These are phyloP conservation scores for Bipolaris victoriae DNA, from an alignment of 2,329 filamentous ascomycete genomes.

Conservation along the genomic window DNA sequence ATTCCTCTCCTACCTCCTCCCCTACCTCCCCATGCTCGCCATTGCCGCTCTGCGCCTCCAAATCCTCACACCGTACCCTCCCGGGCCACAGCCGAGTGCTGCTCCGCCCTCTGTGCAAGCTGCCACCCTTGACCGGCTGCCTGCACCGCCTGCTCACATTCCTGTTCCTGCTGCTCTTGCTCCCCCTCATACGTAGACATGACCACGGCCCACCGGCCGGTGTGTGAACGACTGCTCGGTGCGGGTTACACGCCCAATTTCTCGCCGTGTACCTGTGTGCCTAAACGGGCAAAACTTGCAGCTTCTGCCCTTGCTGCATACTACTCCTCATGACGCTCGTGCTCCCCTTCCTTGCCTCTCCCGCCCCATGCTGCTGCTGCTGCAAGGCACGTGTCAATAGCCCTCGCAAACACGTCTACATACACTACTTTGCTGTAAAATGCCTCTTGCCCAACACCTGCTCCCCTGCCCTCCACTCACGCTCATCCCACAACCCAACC, in stretches of 20 bases:
- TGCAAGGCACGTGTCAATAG: slow-evolving; percentile 35
- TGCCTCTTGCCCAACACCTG: slow-evolving; percentile 6
- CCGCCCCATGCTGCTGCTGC: slow-evolving; percentile 20
- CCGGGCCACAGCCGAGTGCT: slow-evolving; percentile 4
- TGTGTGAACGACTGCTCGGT: slow-evolving; percentile 32
- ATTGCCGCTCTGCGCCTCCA: not conserved
- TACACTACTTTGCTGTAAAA: too few relatives aligned
- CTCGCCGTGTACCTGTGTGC: slow-evolving; percentile 28
- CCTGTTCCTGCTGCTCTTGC: too few relatives aligned
- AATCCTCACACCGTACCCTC: not conserved
- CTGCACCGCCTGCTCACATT: slow-evolving; percentile 10
- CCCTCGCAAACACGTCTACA: not conserved
- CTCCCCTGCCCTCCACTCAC: slow-evolving; percentile 10
- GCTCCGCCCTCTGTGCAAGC: slow-evolving; percentile 11
- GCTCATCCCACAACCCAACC: not conserved
- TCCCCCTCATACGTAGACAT: slow-evolving; percentile 11
- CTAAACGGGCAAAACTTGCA: slow-evolving; percentile 42
- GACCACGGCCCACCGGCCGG: slow-evolving; percentile 25
- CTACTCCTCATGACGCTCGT: slow-evolving; percentile 27
- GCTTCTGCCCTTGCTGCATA: slow-evolving; percentile 31
- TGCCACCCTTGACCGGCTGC: slow-evolving; percentile 4
- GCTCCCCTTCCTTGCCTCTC: slow-evolving; percentile 23
- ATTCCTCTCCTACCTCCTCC: not conserved
- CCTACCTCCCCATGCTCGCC: not conserved
- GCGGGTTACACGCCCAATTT: slow-evolving; percentile 33